Percentiles rank a stretch among this genome's conserved stretches.
Evolutionary conservation across 2,329 filamentous ascomycete species (phyloP).

Genomic region (Didymella keratinophila): DNA sequence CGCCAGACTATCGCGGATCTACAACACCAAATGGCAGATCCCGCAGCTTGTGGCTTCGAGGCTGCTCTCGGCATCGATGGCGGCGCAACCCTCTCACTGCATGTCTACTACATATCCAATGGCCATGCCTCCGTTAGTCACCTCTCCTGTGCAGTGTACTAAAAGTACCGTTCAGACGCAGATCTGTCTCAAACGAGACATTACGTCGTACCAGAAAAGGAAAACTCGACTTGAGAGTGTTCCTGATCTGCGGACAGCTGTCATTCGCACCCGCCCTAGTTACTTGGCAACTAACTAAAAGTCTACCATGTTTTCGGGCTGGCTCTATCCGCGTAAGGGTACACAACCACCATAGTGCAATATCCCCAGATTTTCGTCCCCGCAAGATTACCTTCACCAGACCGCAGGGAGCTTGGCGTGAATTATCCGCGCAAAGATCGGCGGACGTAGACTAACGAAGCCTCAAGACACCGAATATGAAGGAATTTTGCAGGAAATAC

Average conservation of each 20-base stretch:
- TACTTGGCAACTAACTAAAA: slow-evolving; percentile 5
- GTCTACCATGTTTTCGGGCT: slow-evolving; percentile 3
- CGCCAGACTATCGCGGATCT: not conserved
- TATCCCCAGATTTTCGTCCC: not conserved
- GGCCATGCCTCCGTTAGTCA: slow-evolving; percentile 7
- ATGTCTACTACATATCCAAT: not conserved
- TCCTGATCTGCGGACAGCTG: not conserved
- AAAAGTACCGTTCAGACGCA: slow-evolving; percentile 1
- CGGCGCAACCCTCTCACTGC: not conserved
- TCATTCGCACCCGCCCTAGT: not conserved
- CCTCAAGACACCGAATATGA: not conserved
- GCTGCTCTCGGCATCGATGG: slow-evolving; percentile 1
- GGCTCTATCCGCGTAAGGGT: slow-evolving; percentile 6
- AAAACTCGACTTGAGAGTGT: not conserved
- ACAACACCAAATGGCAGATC: not conserved
- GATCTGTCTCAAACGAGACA: slow-evolving; percentile 4
- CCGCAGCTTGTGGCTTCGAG: slow-evolving; percentile 4
- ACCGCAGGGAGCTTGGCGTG: not conserved
- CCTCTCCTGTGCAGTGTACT: not conserved
- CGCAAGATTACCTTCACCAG: not conserved
- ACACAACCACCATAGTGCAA: not conserved
- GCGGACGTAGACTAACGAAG: not conserved
- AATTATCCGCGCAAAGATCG: slow-evolving; percentile 11
- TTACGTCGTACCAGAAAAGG: slow-evolving; percentile 9
- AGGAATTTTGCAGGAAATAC: not conserved